phyloP scores from a whole-genome alignment of 2,329 filamentous ascomycete species.

The Colletotrichum sp. region DNA sequence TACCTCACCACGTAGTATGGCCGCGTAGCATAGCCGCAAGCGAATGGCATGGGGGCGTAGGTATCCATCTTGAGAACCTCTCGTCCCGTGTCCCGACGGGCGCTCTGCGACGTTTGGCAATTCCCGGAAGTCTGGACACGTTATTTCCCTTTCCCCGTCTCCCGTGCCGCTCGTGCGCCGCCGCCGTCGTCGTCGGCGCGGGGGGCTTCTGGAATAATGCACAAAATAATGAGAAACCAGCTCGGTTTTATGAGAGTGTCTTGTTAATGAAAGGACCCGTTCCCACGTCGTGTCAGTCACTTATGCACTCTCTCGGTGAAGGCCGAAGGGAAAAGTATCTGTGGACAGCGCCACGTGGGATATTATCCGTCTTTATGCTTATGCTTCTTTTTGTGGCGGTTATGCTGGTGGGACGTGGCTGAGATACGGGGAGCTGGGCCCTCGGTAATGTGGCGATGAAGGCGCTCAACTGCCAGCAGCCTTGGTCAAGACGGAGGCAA shows the following conservation, averaged over 20 bases:
- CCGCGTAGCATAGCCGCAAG: not conserved
- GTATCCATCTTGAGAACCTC: not conserved
- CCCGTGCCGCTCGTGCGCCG: not conserved
- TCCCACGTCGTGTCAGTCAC: not conserved
- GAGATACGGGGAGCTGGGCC: not conserved
- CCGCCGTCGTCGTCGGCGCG: not conserved
- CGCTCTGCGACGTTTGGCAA: not conserved
- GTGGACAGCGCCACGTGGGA: not conserved
- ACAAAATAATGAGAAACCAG: not conserved
- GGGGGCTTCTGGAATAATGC: not conserved
- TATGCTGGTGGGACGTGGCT: not conserved
- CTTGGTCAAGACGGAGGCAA: not conserved
- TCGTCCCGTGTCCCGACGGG: not conserved
- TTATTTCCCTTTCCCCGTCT: not conserved
- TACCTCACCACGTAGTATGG: not conserved
- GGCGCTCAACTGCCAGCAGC: not conserved
- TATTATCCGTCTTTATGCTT: not conserved
- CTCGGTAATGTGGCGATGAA: not conserved
- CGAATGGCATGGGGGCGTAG: not conserved
- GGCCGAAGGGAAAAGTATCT: not conserved
- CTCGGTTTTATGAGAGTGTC: not conserved
- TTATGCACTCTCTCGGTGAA: not conserved
- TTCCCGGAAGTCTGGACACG: not conserved
- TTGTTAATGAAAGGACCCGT: not conserved
- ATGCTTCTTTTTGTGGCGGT: not conserved